phyloP scores from a whole-genome alignment of 495 filamentous ascomycete species.

The Parmelia sp. region DNA sequence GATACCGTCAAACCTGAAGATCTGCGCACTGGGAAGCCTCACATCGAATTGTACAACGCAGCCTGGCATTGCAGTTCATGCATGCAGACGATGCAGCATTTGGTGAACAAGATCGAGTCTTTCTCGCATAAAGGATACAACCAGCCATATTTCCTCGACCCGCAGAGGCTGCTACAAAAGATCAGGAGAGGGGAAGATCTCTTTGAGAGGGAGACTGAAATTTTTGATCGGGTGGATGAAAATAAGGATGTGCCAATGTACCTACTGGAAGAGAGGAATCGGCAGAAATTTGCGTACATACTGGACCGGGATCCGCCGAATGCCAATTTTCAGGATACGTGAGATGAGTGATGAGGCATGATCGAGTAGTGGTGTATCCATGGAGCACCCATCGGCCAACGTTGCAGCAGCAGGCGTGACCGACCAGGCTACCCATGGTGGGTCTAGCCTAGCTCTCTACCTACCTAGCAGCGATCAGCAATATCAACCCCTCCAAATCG shows the following conservation, averaged over 20 bases:
- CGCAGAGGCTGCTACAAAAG: slow-evolving; percentile 37
- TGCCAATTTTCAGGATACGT: slow-evolving; percentile 33
- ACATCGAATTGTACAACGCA: slow-evolving; percentile 40
- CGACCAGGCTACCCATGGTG: neutral
- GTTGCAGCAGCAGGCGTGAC: neutral
- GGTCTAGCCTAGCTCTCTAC: neutral
- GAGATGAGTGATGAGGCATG: neutral
- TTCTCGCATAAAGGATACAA: slow-evolving; percentile 47
- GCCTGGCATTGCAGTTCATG: slow-evolving; percentile 53
- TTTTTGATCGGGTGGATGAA: slow-evolving; percentile 38
- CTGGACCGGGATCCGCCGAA: slow-evolving; percentile 32
- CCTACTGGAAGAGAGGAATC: slow-evolving; percentile 28
- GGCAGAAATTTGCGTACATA: slow-evolving; percentile 31
- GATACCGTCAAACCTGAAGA: slow-evolving; percentile 44
- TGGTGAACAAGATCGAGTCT: slow-evolving; percentile 46
- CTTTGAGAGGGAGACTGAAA: slow-evolving; percentile 42
- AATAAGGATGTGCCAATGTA: slow-evolving; percentile 42
- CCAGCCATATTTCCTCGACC: slow-evolving; percentile 36
- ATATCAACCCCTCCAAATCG: neutral
- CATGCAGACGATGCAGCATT: slow-evolving; percentile 44
- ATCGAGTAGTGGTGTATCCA: neutral
- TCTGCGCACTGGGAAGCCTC: slow-evolving; percentile 38
- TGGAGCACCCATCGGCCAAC: neutral
- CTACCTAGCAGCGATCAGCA: no score
- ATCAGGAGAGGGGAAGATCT: slow-evolving; percentile 46